Percentiles rank a stretch among this genome's conserved stretches.
phyloP scores from a whole-genome alignment of 148 eudicot genomes.

The Rhododendron vialii region DNA sequence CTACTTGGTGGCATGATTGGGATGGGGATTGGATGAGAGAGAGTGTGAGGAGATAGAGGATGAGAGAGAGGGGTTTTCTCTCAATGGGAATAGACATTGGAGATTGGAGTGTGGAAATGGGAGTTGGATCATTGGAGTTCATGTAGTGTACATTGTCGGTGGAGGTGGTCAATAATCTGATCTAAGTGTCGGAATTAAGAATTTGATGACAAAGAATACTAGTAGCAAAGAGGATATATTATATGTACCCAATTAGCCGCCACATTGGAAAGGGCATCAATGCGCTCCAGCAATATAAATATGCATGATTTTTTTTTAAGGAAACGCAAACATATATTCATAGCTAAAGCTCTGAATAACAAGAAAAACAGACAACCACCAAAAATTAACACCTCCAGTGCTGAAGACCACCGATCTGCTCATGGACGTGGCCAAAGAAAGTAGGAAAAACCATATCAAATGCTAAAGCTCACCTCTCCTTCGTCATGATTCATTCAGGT shows the following conservation, averaged over 20 bases:
- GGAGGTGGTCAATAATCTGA: neutral
- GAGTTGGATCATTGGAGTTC: neutral
- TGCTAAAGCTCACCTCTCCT: neutral
- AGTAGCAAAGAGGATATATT: neutral
- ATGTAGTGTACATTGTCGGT: neutral
- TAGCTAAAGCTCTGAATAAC: too few relatives aligned
- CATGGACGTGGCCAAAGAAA: neutral
- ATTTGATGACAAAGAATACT: neutral
- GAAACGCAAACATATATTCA: too few relatives aligned
- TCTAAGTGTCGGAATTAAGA: neutral
- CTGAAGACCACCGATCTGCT: neutral
- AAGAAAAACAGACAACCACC: too few relatives aligned
- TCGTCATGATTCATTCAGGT: too few relatives aligned
- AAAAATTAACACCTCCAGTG: too few relatives aligned
- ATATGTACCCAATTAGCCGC: neutral
- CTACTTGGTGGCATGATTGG: conserved; percentile 46
- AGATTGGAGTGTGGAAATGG: neutral
- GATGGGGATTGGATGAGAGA: conserved; percentile 5
- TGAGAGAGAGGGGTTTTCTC: neutral
- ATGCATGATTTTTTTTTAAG: too few relatives aligned
- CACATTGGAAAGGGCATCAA: neutral
- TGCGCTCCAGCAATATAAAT: neutral
- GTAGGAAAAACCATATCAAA: neutral
- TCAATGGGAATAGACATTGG: neutral
- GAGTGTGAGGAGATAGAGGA: conserved; percentile 20